Evolutionary conservation across 495 filamentous ascomycete genomes (phyloP).

Genomic region (Tuber aestivum): DNA sequence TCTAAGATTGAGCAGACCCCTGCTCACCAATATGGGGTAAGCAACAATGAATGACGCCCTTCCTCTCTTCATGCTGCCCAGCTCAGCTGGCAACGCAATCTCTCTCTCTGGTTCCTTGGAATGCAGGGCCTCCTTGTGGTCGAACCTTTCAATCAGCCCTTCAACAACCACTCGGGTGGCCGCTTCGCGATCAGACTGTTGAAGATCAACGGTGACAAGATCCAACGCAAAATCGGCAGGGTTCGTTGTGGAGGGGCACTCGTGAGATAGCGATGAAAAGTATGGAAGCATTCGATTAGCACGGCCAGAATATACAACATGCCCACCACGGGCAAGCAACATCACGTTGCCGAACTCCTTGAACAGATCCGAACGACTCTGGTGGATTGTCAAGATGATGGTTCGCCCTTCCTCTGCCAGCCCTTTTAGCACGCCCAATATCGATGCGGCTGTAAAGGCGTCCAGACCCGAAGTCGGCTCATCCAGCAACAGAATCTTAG

Average conservation of each 20-base stretch:
- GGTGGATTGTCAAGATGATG: constrained; percentile 67
- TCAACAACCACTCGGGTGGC: constrained; percentile 56
- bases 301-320: constrained; percentile 60
- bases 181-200: constrained; percentile 55
- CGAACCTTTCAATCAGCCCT: constrained; percentile 54
- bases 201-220: constrained; percentile 66
- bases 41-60: constrained; percentile 57
- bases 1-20: constrained; percentile 60
- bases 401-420: constrained; percentile 69
- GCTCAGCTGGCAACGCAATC: constrained; percentile 61
- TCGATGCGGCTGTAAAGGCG: constrained; percentile 68
- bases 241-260: constrained; percentile 62
- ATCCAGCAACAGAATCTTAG: constrained; percentile 62
- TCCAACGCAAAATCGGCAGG: constrained; percentile 72
- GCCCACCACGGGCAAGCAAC: constrained; percentile 62
- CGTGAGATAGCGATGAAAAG: constrained; percentile 55
- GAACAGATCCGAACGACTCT: constrained; percentile 67
- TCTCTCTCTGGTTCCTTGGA: constrained; percentile 31
- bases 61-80: constrained; percentile 58
- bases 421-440: constrained; percentile 62
- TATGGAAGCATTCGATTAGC: constrained; percentile 60
- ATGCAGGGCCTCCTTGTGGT: constrained; percentile 42
- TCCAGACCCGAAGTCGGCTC: constrained; percentile 72
- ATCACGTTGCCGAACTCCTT: constrained; percentile 62
- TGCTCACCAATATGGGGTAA: constrained; percentile 58